These are phyloP conservation scores for Tylopilus sp. DNA, from an alignment of 768 basidiomycete genomes.

Conservation along the genomic window DNA sequence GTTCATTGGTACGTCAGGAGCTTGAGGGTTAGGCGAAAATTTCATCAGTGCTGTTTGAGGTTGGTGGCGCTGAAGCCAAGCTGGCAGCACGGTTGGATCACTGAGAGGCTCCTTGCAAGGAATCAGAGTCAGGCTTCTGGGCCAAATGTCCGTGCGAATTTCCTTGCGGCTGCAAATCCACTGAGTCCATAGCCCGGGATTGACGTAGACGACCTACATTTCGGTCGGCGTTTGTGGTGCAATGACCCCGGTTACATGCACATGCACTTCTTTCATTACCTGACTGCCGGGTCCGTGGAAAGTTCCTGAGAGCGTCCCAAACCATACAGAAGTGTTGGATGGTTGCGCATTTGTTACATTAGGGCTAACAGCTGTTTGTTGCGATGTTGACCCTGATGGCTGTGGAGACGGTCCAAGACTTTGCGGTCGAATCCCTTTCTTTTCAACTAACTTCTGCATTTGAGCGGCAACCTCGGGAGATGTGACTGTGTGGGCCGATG, in stretches of 20 bases:
- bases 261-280: slow-evolving; percentile 37
- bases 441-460: slow-evolving; percentile 49
- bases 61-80: slow-evolving; percentile 46
- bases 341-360: background rate
- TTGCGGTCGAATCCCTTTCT: slow-evolving; percentile 34
- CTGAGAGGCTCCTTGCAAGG: slow-evolving; percentile 42
- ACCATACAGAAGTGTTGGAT: slow-evolving; percentile 36
- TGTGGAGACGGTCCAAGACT: slow-evolving; percentile 15
- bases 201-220: slow-evolving; percentile 32
- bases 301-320: slow-evolving; percentile 46
- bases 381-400: slow-evolving; percentile 15
- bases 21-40: slow-evolving; percentile 34
- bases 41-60: slow-evolving; percentile 36
- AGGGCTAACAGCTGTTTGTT: slow-evolving; percentile 6
- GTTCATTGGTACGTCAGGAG: slow-evolving; percentile 38
- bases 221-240: slow-evolving; percentile 22
- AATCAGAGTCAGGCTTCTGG: slow-evolving; percentile 38
- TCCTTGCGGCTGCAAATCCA: slow-evolving; percentile 41
- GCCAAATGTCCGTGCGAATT: slow-evolving; percentile 52
- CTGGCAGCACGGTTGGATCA: slow-evolving; percentile 36
- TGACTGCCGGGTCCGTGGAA: slow-evolving; percentile 32
- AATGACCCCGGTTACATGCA: slow-evolving; percentile 32
- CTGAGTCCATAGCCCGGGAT: slow-evolving; percentile 1
- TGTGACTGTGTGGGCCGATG: background rate
- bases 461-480: slow-evolving; percentile 33